These are phyloP conservation scores for Epithemia pelagica DNA, from an alignment of 108 stramenopile species.

Conservation along the genomic window DNA sequence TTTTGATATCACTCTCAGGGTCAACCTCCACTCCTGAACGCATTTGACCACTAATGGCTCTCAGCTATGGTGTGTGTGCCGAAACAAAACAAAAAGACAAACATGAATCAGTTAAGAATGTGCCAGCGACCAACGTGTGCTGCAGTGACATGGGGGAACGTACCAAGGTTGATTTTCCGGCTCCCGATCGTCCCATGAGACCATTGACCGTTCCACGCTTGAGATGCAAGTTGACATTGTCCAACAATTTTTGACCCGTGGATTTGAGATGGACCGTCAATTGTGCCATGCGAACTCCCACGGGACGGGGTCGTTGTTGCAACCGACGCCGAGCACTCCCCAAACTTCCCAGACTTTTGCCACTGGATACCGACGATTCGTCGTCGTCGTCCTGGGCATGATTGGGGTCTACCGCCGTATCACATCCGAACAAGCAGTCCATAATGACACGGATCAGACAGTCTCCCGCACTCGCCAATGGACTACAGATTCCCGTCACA, in stretches of 20 bases:
- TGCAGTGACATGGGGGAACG: background rate
- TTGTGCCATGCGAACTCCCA: background rate
- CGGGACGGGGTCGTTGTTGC: background rate
- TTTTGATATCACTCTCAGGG: background rate
- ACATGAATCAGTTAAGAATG: too few species aligned
- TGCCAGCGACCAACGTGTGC: too few species aligned
- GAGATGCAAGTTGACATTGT: background rate
- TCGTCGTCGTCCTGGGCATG: too few species aligned
- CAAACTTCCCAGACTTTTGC: too few species aligned
- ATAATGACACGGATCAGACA: too few species aligned
- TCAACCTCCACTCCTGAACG: background rate
- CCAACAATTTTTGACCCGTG: background rate
- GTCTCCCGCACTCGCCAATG: background rate
- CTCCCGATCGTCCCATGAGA: background rate
- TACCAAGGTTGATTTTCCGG: conserved; percentile 1
- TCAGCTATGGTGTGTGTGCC: background rate
- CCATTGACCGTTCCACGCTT: conserved; percentile 1
- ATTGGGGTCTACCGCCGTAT: too few species aligned
- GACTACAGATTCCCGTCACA: background rate
- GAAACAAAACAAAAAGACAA: too few species aligned
- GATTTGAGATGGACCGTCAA: background rate
- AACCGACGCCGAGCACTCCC: too few species aligned
- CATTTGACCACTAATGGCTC: background rate
- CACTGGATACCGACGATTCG: background rate
- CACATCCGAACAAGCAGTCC: too few species aligned